Evolutionary conservation across 306 rosid genomes (phyloP).

Genomic region (Lathyrus sativus): DNA sequence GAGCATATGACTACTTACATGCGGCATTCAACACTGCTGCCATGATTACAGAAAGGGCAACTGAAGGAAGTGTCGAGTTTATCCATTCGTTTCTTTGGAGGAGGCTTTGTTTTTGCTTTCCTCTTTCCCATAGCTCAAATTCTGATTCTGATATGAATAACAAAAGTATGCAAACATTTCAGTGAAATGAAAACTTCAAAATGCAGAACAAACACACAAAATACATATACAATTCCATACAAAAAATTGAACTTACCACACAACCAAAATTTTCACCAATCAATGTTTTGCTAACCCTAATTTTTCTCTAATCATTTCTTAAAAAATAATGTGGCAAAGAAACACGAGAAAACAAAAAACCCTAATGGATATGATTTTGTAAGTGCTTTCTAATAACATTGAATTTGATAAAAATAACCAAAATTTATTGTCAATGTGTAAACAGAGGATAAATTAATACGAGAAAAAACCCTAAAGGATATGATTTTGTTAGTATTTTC

Average conservation of each 20-base stretch:
- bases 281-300: too few relatives aligned
- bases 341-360: too few relatives aligned
- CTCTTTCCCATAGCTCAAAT: conserved; percentile 85
- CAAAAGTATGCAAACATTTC: too few relatives aligned
- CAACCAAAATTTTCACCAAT: too few relatives aligned
- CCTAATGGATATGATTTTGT: background rate
- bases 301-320: too few relatives aligned
- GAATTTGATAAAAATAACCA: background rate
- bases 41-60: conserved; percentile 97
- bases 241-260: too few relatives aligned
- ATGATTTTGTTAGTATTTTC: background rate
- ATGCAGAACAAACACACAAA: too few relatives aligned
- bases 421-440: background rate
- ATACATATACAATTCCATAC: too few relatives aligned
- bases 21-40: conserved; percentile 91
- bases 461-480: too few relatives aligned
- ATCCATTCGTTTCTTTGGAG: conserved; percentile 93
- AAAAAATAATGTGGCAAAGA: too few relatives aligned
- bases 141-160: background rate
- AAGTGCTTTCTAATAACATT: background rate
- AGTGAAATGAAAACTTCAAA: too few relatives aligned
- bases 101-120: conserved; percentile 87
- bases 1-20: conserved; percentile 53
- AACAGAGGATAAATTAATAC: background rate
- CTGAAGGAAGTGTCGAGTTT: conserved; percentile 95